These are phyloP conservation scores for Blastobotrys ciferrii DNA, from an alignment of 1,139 yeast genomes.

Conservation along the genomic window DNA sequence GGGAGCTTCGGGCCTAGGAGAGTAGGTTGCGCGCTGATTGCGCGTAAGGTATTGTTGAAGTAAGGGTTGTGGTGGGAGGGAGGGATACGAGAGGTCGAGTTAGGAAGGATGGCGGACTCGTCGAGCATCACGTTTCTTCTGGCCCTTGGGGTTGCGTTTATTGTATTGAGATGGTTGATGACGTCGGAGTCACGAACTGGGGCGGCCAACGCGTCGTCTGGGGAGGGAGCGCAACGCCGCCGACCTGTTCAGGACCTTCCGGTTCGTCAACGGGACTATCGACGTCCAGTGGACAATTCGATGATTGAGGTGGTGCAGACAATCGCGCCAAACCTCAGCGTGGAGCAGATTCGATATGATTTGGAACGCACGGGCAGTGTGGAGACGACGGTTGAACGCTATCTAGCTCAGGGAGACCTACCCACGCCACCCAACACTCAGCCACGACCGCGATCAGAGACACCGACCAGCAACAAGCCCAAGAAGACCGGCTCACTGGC, in stretches of 20 bases:
- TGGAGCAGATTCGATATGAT: constrained; percentile 58
- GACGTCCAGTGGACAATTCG: constrained; percentile 63
- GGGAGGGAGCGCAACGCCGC: constrained; percentile 2
- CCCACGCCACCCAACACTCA: constrained; percentile 60
- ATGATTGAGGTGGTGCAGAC: constrained; percentile 88
- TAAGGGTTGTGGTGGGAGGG: too few relatives aligned
- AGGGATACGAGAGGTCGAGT: too few relatives aligned
- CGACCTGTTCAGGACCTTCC: background rate
- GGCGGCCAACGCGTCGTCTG: constrained; percentile 5
- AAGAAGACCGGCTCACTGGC: constrained; percentile 24
- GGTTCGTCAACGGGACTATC: constrained; percentile 14
- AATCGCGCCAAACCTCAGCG: constrained; percentile 70
- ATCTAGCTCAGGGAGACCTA: constrained; percentile 59
- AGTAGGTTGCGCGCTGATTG: too few relatives aligned
- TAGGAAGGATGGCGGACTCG: constrained; percentile 9
- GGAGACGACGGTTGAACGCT: constrained; percentile 72
- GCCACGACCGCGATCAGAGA: constrained; percentile 14
- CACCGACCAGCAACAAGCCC: constrained; percentile 11
- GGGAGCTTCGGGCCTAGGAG: too few relatives aligned
- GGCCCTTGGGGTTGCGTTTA: constrained; percentile 50
- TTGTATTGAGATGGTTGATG: constrained; percentile 61
- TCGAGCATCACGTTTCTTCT: constrained; percentile 39
- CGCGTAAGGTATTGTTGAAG: too few relatives aligned
- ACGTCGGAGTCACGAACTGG: constrained; percentile 43
- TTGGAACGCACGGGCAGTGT: constrained; percentile 72